phyloP scores from a whole-genome alignment of 2,329 filamentous ascomycete genomes.

The Thielaviopsis populi region DNA sequence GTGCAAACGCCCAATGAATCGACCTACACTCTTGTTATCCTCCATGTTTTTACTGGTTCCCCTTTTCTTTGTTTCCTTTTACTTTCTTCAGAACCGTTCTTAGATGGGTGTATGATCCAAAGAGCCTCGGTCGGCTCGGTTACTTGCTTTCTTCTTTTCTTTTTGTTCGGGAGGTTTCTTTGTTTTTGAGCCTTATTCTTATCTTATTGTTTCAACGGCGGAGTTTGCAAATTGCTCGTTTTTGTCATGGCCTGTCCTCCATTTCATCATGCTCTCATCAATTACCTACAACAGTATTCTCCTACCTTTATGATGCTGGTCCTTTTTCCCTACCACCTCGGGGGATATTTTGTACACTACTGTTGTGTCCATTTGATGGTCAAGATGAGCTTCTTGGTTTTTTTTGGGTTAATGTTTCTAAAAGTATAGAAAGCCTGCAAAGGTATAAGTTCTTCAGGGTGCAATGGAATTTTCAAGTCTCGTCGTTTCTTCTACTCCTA shows the following conservation, averaged over 20 bases:
- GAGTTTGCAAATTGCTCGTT: neutral
- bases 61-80: neutral
- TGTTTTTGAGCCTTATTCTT: neutral
- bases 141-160: neutral
- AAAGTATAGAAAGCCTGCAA: too few species aligned
- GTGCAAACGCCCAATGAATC: neutral
- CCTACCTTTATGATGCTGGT: neutral
- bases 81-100: neutral
- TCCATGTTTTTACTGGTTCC: neutral
- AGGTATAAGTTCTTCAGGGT: too few species aligned
- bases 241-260: neutral
- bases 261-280: neutral
- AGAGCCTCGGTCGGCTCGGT: neutral
- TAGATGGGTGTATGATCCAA: neutral
- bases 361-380: too few species aligned
- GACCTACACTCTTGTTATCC: neutral
- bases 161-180: neutral
- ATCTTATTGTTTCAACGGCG: neutral
- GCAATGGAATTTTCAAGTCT: too few species aligned
- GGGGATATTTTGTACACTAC: neutral
- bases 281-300: neutral
- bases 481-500: too few species aligned
- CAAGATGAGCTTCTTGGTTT: too few species aligned
- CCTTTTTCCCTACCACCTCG: too few species aligned
- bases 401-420: too few species aligned